Evolutionary conservation across 208 protist genomes (phyloP).

Genomic region (Porcisia deanei): DNA sequence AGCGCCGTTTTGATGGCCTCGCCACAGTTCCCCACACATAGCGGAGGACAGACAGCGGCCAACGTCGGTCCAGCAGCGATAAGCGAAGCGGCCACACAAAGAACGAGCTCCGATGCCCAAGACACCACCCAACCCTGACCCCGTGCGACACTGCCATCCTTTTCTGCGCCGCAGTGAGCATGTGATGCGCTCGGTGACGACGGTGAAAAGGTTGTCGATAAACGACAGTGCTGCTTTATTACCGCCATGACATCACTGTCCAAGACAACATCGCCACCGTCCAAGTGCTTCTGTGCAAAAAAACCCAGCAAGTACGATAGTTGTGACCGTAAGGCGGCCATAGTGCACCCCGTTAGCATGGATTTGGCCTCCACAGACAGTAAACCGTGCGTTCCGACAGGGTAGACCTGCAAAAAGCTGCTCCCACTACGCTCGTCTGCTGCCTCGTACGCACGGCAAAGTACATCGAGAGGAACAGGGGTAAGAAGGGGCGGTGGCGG

Average conservation of each 20-base stretch:
- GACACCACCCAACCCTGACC: slow-evolving; percentile 15
- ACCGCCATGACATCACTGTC: neutral
- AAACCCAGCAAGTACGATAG: slow-evolving; percentile 16
- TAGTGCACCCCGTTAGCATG: slow-evolving; percentile 11
- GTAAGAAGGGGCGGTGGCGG: neutral
- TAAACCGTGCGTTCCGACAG: slow-evolving; percentile 9
- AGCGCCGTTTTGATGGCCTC: slow-evolving; percentile 1
- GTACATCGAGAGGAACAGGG: neutral
- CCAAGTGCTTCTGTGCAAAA: neutral
- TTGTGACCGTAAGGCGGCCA: slow-evolving; percentile 25
- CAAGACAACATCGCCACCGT: neutral
- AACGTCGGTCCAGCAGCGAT: neutral
- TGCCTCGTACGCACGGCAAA: slow-evolving; percentile 19
- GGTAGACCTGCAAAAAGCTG: slow-evolving; percentile 24
- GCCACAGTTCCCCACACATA: slow-evolving; percentile 7
- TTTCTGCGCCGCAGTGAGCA: neutral
- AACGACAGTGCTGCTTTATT: neutral
- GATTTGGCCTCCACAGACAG: slow-evolving; percentile 30
- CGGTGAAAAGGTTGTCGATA: neutral
- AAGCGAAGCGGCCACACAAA: neutral
- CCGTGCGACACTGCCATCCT: neutral
- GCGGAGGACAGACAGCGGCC: neutral
- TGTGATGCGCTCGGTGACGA: neutral
- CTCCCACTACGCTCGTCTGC: neutral
- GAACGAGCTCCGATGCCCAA: slow-evolving; percentile 23